Evolutionary conservation across 2,329 filamentous ascomycete species (phyloP), one percentile per base, ranked within the genome.

Genomic region (Bipolaris cookei): DNA sequence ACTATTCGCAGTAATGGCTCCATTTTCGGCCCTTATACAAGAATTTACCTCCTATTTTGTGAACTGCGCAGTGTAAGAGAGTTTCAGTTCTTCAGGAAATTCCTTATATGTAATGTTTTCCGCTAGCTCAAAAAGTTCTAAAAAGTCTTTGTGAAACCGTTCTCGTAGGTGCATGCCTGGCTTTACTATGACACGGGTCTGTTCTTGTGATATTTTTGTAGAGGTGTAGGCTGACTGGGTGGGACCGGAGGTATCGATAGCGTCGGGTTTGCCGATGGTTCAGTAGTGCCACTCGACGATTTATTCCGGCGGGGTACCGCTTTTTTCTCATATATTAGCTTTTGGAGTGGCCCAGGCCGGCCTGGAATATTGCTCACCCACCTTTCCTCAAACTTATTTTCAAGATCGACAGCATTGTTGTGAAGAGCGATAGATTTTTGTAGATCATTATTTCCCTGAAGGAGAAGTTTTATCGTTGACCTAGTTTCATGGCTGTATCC

Each of bases 401-500:
- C 38, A 43, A 63, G 59, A 14, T 42, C 46, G 3, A 62, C 58
- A 6, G 39, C 39, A 47, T 42, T 64, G n/a, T 62, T 64, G n/a
- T 62, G 23, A 23, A 64, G 20, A 11, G 48, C 28, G 45, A 54
- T 54, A 20, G 34, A 54, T 30, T 58, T 63, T 54, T 61, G 30
- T 51, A 20, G 21, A 38, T 63, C 23, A 20, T 56, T 30, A 45
- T 54, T 60, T 25, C 51, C 41, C 51, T 53, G 42, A 34, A 35
- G 35, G 30, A 56, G 30, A n/a, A 18, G 44, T 49, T 60, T 58
- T 4, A 63, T 59, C 21, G 20, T 63, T 44, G 35, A 52, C 28
- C 43, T 53, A 52, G 61, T 63, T 55, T 63, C 43, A 16, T 63
- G 34, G 18, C 61, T 63, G 7, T 47, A 61, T 18, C 46, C 20